Evolutionary conservation across 108 stramenopile species (phyloP).

Genomic region (Chaetoceros muelleri): DNA sequence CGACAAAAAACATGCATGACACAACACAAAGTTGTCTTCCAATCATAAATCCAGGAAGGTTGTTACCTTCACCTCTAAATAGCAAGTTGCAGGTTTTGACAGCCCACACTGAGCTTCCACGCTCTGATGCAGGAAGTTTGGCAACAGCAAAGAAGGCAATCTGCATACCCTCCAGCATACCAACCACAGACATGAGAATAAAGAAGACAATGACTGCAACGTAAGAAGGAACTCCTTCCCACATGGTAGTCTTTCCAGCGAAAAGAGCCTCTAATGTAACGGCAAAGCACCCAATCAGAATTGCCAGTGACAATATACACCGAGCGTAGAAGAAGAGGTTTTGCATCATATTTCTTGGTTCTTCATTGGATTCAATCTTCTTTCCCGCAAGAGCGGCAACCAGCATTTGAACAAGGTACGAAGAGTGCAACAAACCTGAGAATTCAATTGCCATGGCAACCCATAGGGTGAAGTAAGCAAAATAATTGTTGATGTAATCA

Average conservation of each 20-base stretch:
- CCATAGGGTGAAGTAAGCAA: slow-evolving; percentile 42
- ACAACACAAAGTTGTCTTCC: slow-evolving; percentile 36
- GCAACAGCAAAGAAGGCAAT: slow-evolving; percentile 74
- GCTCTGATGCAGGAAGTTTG: slow-evolving; percentile 40
- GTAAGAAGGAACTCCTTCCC: slow-evolving; percentile 34
- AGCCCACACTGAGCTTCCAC: slow-evolving; percentile 30
- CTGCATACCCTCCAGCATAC: slow-evolving; percentile 82
- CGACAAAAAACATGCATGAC: slow-evolving; percentile 19
- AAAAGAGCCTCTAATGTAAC: slow-evolving; percentile 41
- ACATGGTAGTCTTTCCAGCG: slow-evolving; percentile 41
- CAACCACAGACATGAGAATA: slow-evolving; percentile 56
- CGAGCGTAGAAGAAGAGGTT: slow-evolving; percentile 45
- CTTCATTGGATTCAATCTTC: slow-evolving; percentile 39
- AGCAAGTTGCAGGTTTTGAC: slow-evolving; percentile 36
- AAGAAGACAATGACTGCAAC: slow-evolving; percentile 56
- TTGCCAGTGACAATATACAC: slow-evolving; percentile 21
- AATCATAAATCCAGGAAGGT: slow-evolving; percentile 52
- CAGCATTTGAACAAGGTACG: slow-evolving; percentile 46
- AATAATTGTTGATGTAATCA: slow-evolving; percentile 67
- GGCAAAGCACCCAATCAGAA: slow-evolving; percentile 36
- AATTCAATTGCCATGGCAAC: slow-evolving; percentile 46
- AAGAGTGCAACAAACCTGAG: slow-evolving; percentile 60
- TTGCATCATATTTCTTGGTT: slow-evolving; percentile 21
- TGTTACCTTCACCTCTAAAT: slow-evolving; percentile 31
- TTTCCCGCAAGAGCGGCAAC: slow-evolving; percentile 31